A percentile compares a stretch with the other conserved stretches of the same genome.
Evolutionary conservation across 805 yeast genomes (phyloP).

Genomic region (Saccharomycopsis fodiens): DNA sequence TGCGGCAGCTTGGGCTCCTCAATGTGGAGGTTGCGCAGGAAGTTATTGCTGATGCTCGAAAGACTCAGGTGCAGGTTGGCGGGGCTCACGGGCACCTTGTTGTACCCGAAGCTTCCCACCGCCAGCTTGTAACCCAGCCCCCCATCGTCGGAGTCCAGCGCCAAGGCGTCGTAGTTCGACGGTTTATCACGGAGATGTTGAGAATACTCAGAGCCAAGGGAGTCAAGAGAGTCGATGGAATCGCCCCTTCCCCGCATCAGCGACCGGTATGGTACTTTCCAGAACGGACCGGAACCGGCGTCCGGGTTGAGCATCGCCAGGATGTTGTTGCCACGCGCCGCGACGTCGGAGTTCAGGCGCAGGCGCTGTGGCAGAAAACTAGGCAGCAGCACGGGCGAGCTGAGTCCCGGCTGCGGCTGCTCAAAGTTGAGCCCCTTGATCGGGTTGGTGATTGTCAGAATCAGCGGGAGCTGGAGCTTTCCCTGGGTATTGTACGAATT

Average conservation of each 20-base stretch:
- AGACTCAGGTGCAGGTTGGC: slow-evolving; percentile 10
- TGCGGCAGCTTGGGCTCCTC: slow-evolving; percentile 1
- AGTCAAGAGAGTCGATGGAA: slow-evolving; percentile 43
- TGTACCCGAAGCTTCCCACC: slow-evolving; percentile 5
- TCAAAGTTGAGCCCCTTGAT: neutral
- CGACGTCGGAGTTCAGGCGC: slow-evolving; percentile 2
- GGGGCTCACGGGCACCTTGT: slow-evolving; percentile 5
- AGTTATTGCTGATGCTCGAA: slow-evolving; percentile 7
- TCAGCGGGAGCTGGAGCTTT: neutral
- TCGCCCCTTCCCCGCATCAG: slow-evolving; percentile 36
- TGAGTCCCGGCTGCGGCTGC: neutral
- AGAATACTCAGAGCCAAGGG: slow-evolving; percentile 35
- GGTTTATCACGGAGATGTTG: neutral
- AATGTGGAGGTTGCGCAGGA: neutral
- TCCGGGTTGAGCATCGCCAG: neutral
- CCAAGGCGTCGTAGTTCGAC: slow-evolving; percentile 2
- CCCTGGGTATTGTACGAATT: neutral
- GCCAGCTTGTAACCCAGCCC: slow-evolving; percentile 7
- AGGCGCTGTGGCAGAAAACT: neutral
- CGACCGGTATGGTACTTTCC: slow-evolving; percentile 59
- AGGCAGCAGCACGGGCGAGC: neutral
- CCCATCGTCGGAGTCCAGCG: slow-evolving; percentile 10
- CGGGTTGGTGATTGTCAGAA: neutral
- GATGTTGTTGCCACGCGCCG: neutral
- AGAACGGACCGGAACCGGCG: slow-evolving; percentile 34